These are phyloP conservation scores for Epichloe typhina DNA, from an alignment of 2,329 filamentous ascomycete genomes.

Conservation along the genomic window DNA sequence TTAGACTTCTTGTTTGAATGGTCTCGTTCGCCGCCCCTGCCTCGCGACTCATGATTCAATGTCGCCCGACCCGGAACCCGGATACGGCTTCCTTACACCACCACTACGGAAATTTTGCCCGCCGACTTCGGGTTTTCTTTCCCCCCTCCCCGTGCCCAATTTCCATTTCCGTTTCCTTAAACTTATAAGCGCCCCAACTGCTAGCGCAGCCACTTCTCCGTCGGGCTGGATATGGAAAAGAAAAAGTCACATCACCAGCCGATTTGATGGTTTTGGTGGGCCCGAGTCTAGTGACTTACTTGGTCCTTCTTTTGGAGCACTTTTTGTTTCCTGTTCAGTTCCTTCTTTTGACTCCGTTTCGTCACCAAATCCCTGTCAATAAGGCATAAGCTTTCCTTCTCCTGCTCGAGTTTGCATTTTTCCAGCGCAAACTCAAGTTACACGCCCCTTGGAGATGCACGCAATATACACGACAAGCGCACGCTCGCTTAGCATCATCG, in stretches of 20 bases:
- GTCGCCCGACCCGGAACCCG: too few relatives aligned
- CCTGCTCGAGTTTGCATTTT: conserved; percentile 1
- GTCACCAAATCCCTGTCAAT: conserved; percentile 1
- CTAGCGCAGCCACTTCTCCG: conserved; percentile 18
- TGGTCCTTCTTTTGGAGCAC: conserved; percentile 15
- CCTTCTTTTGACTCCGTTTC: background rate
- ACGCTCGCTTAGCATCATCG: background rate
- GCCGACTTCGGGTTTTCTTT: too few relatives aligned
- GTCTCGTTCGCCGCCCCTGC: too few relatives aligned
- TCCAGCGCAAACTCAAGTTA: conserved; percentile 1
- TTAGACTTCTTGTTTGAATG: too few relatives aligned
- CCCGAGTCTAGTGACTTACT: conserved; percentile 5
- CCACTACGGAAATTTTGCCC: too few relatives aligned
- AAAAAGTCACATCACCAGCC: conserved; percentile 14
- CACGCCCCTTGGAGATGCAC: conserved; percentile 1
- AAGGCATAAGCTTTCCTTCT: conserved; percentile 24
- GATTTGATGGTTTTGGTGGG: background rate
- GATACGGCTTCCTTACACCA: too few relatives aligned
- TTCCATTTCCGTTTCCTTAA: background rate
- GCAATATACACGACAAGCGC: background rate
- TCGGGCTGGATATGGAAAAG: background rate
- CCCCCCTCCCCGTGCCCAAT: too few relatives aligned
- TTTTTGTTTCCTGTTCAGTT: conserved; percentile 9
- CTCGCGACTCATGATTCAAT: too few relatives aligned
- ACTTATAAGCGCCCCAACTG: conserved; percentile 7